Base-by-base conservation (phyloP, 2,329 filamentous ascomycete species). In the Trematosphaeria pertusa region DNA sequence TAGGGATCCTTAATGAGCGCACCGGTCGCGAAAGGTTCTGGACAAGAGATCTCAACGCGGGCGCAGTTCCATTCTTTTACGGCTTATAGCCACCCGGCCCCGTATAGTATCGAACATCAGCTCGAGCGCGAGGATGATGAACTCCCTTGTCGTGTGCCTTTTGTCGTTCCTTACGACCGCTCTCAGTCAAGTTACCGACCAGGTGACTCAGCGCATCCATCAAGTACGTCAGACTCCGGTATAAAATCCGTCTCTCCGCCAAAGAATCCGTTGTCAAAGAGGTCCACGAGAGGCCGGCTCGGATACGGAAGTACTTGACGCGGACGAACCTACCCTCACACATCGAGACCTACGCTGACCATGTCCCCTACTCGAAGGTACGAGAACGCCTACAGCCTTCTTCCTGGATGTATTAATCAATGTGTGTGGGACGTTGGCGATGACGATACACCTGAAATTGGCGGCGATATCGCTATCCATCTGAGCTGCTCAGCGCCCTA, bases 381-480 rank as follows among this genome's bases (percentile, higher is more conserved):
- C 8, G 45, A 48, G 5, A 43, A 40, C 14, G 34, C 30, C 32
- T 56, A 52, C 33, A 31, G n/a, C 14, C 49, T 56, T 12, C 43
- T 56, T 3, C 46, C 49, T 11, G 35, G 20, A n/a, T 56, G 52
- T 24, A 37, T 56, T 5, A 50, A 56, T 18, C 52, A 56, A 24
- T 56, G 52, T 33, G n/a, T 56, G 3, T 52, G 49, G 49, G 52
- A 52, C 37, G 42, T 50, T 11, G 50, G 46, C 14, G 37, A 44
- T 37, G 39, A 50, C 37, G 52, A 56, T 20, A 42, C 44, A 2
- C 14, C 14, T 11, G 21, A 42, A 8, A 47, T 53, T 22, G 50
- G 53, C n/a, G 50, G 53, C 19, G 50, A 56, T 28, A 8, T 56
- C 18, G 53, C 50, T 9, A 24, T 43, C 5, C 49, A 56, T n/a